Conservation (phyloP, 2,329 filamentous ascomycete genomes). For the Diaporthe capsici region DNA sequence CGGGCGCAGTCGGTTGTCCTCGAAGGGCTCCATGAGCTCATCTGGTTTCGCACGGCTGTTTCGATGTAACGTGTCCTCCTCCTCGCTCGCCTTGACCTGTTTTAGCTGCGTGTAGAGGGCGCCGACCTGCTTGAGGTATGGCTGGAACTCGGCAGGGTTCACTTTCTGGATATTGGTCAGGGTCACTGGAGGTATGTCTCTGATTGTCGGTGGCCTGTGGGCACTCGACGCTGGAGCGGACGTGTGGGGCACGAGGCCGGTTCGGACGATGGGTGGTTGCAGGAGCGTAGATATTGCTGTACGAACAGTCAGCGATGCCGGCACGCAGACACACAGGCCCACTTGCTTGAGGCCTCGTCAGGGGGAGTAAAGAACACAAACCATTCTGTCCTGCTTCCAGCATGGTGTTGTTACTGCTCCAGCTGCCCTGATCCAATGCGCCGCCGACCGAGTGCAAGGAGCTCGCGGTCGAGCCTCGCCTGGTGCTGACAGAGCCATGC, state of each 20-base stretch:
- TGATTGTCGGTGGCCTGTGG: constrained; percentile 85
- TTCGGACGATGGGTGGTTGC: constrained; percentile 89
- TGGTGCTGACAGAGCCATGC: constrained; percentile 46
- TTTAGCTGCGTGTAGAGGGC: constrained; percentile 91
- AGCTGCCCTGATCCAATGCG: constrained; percentile 75
- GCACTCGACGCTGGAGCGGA: constrained; percentile 77
- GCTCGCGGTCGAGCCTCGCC: constrained; percentile 88
- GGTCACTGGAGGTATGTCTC: constrained; percentile 93
- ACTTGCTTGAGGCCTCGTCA: background rate
- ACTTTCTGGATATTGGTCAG: constrained; percentile 90
- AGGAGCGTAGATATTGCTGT: constrained; percentile 93
- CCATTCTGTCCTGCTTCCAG: constrained; percentile 88
- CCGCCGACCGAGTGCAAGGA: constrained; percentile 91
- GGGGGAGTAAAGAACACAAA: constrained; percentile 52
- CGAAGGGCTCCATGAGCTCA: constrained; percentile 55
- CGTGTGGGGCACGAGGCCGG: constrained; percentile 85
- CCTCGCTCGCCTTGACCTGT: constrained; percentile 83
- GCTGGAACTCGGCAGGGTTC: constrained; percentile 82
- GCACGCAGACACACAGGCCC: background rate
- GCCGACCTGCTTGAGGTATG: constrained; percentile 89
- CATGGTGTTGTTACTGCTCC: constrained; percentile 68
- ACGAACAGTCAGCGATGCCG: constrained; percentile 37
- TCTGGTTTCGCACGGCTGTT: constrained; percentile 57
- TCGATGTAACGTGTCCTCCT: constrained; percentile 65
- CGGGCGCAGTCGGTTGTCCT: constrained; percentile 65